Percentiles rank a stretch among this genome's conserved stretches.
Conservation (phyloP, 371 early-diverging fungal species). For the Mucor circinelloides region DNA sequence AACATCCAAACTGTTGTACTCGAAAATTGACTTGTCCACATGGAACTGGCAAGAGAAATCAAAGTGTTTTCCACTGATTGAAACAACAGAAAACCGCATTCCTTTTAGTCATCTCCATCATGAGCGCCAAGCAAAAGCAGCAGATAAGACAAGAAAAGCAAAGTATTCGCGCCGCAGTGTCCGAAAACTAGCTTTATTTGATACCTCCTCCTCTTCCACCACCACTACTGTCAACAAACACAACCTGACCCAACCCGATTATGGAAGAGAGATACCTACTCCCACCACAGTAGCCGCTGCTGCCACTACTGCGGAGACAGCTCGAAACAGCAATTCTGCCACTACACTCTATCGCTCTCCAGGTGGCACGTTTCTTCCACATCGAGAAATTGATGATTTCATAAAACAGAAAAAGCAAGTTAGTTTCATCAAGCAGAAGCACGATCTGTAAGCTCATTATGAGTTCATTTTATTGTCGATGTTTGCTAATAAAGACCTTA, state of each 20-base stretch:
- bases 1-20: not conserved
- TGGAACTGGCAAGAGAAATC: constrained; percentile 14
- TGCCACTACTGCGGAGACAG: not conserved
- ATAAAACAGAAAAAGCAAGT: not conserved
- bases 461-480: not conserved
- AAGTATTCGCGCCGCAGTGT: not conserved
- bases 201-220: not conserved
- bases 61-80: constrained; percentile 3
- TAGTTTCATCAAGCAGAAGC: not conserved
- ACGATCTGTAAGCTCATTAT: not conserved
- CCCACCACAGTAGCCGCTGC: not conserved
- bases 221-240: no score
- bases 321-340: not conserved
- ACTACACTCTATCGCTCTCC: not conserved
- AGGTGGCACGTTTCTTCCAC: not conserved
- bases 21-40: not conserved
- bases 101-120: not conserved
- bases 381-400: not conserved
- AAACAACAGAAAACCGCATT: not conserved
- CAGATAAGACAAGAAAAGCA: not conserved
- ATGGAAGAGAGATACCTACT: not conserved
- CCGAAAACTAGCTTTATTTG: not conserved
- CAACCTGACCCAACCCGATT: not conserved
- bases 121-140: not conserved
- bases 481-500: constrained; percentile 12